phyloP scores from a whole-genome alignment of 352 stramenopile species.

The Peronospora farinosa region DNA sequence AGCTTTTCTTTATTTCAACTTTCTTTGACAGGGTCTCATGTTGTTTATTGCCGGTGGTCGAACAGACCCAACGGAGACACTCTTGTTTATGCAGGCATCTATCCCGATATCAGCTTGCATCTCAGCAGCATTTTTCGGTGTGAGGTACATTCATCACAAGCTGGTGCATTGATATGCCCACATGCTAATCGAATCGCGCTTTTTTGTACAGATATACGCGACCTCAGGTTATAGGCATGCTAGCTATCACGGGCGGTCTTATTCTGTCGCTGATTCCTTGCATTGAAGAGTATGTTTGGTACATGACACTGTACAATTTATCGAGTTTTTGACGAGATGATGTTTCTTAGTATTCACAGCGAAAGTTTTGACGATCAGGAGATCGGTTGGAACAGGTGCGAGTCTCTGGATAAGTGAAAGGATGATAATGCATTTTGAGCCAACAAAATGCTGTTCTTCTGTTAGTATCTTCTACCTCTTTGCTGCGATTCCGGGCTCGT shows the following conservation, averaged over 20 bases:
- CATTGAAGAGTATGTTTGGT: constrained; percentile 64
- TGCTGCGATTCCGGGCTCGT: constrained; percentile 58
- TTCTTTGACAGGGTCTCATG: constrained; percentile 54
- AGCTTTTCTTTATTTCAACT: constrained; percentile 1
- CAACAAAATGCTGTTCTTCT: constrained; percentile 8
- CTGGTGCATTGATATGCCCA: neutral
- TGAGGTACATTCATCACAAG: constrained; percentile 26
- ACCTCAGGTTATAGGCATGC: constrained; percentile 62
- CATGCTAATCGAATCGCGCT: constrained; percentile 1
- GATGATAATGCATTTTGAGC: neutral
- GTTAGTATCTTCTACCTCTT: constrained; percentile 67
- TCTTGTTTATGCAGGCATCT: constrained; percentile 81
- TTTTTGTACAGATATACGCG: constrained; percentile 53
- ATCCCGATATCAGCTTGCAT: constrained; percentile 65
- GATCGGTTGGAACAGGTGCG: constrained; percentile 74
- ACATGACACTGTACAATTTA: neutral
- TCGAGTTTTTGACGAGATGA: constrained; percentile 4
- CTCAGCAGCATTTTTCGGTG: constrained; percentile 48
- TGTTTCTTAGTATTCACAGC: constrained; percentile 41
- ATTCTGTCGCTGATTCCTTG: constrained; percentile 68
- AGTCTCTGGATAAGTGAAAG: neutral
- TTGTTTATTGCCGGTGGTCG: constrained; percentile 78
- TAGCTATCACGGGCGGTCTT: constrained; percentile 61
- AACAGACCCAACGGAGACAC: constrained; percentile 76
- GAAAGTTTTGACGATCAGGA: constrained; percentile 63